Evolutionary conservation across 2,329 filamentous ascomycete genomes (phyloP).

Genomic region (Arthrobotrys musiformis): DNA sequence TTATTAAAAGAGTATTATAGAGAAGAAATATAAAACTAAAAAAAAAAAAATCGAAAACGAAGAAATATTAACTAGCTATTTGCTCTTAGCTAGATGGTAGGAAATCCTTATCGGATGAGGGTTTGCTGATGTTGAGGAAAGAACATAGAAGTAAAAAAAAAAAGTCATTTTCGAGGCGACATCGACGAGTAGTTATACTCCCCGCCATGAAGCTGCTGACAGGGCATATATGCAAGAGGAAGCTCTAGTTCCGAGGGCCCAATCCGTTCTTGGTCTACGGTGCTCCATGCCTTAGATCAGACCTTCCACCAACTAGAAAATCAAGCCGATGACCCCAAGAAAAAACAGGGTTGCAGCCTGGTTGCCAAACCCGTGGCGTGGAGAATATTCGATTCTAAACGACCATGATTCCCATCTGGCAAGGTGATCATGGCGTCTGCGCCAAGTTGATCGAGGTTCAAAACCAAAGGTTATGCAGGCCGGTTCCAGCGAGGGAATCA

Average conservation of each 20-base stretch:
- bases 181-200: slow-evolving; percentile 11
- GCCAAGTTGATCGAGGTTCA: slow-evolving; percentile 9
- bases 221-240: slow-evolving; percentile 1
- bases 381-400: neutral
- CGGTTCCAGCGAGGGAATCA: neutral
- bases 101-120: neutral
- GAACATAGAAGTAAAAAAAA: neutral
- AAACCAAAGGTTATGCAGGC: neutral
- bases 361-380: slow-evolving; percentile 10
- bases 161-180: neutral
- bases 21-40: neutral
- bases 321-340: neutral
- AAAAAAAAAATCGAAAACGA: neutral
- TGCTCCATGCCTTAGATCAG: neutral
- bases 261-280: neutral
- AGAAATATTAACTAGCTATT: neutral
- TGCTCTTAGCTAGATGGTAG: neutral
- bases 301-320: slow-evolving; percentile 16
- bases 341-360: slow-evolving; percentile 2
- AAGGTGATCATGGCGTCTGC: neutral
- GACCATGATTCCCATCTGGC: neutral
- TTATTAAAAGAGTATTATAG: neutral
- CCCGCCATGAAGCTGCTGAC: neutral
- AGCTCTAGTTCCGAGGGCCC: neutral
- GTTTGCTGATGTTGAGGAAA: slow-evolving; percentile 2